Evolutionary conservation across 371 early-diverging fungal species (phyloP).

Genomic region (Synchytrium microbalum): DNA sequence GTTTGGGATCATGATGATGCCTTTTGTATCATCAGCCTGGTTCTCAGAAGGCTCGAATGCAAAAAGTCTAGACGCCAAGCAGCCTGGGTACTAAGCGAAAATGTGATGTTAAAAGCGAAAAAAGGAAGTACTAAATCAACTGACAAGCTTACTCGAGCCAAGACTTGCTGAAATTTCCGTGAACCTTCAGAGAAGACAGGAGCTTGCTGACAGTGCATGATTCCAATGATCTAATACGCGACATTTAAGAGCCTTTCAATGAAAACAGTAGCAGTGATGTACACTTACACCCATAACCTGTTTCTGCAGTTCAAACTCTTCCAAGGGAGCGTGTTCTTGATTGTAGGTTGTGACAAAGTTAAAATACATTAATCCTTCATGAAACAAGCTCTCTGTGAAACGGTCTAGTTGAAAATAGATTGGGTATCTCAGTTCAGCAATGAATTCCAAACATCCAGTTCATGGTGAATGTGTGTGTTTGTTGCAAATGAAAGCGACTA

Average conservation of each 20-base stretch:
- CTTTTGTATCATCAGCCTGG: conserved; percentile 66
- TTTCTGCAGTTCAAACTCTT: conserved; percentile 70
- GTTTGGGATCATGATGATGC: conserved; percentile 71
- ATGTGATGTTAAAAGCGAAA: background rate
- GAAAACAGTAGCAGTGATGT: background rate
- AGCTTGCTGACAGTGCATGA: conserved; percentile 70
- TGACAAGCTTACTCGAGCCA: conserved; percentile 46
- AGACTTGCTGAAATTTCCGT: conserved; percentile 50
- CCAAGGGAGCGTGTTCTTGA: conserved; percentile 58
- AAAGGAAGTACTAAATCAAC: background rate
- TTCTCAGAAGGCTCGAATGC: conserved; percentile 74
- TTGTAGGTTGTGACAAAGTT: conserved; percentile 63
- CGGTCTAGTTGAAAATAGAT: conserved; percentile 21
- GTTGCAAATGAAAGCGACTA: no score
- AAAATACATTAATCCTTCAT: conserved; percentile 70
- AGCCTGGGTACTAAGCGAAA: conserved; percentile 55
- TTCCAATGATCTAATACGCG: conserved; percentile 61
- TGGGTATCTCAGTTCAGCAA: no score
- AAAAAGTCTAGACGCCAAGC: conserved; percentile 65
- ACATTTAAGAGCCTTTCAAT: background rate
- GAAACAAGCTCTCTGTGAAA: conserved; percentile 52
- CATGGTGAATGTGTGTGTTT: no score
- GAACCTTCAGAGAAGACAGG: conserved; percentile 54
- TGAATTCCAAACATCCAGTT: no score
- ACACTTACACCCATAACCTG: conserved; percentile 63